Conservation (phyloP, 345 rosid genomes). For the Iberis pinnata region DNA sequence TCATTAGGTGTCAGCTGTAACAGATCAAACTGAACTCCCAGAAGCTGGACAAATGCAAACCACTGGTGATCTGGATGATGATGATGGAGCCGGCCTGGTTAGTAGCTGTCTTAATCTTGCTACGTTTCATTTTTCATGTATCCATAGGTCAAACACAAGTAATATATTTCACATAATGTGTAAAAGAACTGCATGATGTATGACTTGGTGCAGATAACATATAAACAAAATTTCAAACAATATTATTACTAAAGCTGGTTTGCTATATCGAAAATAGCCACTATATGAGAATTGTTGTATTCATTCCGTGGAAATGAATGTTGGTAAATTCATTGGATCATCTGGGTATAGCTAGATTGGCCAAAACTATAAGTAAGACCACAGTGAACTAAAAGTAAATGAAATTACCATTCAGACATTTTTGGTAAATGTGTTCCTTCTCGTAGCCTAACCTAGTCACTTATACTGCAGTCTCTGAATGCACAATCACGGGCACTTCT, state of each 20-base stretch:
- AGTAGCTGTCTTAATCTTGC: slow-evolving; percentile 32
- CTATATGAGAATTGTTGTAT: not conserved
- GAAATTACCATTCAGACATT: slow-evolving; percentile 1
- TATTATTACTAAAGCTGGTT: not conserved
- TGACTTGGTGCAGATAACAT: not conserved
- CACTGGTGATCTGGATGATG: slow-evolving; percentile 90
- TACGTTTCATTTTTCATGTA: slow-evolving; percentile 6
- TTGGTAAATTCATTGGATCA: not conserved
- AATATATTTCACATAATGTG: not conserved
- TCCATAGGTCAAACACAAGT: slow-evolving; percentile 4
- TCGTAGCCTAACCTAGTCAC: slow-evolving; percentile 9
- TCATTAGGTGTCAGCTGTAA: slow-evolving; percentile 79
- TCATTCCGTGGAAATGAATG: not conserved
- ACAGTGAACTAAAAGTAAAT: not conserved
- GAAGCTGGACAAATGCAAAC: slow-evolving; percentile 44
- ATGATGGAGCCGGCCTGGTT: slow-evolving; percentile 94
- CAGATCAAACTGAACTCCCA: slow-evolving; percentile 66
- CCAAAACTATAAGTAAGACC: not conserved
- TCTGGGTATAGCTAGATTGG: not conserved
- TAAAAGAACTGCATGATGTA: not conserved
- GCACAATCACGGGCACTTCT: slow-evolving; percentile 81
- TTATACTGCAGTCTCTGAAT: slow-evolving; percentile 64
- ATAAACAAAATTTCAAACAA: not conserved
- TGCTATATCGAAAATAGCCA: not conserved
- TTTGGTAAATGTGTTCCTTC: not conserved